Conservation (phyloP, 2,329 filamentous ascomycete genomes). For the Metarhizium robertsii region DNA sequence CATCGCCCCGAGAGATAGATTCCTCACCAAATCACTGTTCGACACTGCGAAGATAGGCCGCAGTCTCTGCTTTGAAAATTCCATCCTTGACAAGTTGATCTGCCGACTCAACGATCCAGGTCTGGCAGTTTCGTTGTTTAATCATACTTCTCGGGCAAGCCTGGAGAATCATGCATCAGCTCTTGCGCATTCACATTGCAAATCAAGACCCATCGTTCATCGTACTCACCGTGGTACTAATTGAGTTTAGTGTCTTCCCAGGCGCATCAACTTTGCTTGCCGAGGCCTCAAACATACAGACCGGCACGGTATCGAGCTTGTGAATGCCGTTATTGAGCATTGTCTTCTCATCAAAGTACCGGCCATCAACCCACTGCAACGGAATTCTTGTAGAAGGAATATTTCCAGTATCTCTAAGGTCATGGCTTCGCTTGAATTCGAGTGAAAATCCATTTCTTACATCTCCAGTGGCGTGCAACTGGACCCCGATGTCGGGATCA, state of each 20-base stretch:
- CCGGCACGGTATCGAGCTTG: slow-evolving; percentile 13
- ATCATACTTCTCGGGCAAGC: slow-evolving; percentile 10
- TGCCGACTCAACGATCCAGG: slow-evolving; percentile 25
- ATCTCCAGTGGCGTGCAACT: slow-evolving; percentile 21
- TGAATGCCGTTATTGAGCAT: slow-evolving; percentile 17
- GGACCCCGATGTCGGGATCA: slow-evolving; percentile 14
- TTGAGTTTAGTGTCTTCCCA: slow-evolving; percentile 9
- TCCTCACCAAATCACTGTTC: slow-evolving; percentile 10
- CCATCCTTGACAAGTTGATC: slow-evolving; percentile 17
- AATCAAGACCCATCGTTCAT: too few species aligned
- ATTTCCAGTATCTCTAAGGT: slow-evolving; percentile 10
- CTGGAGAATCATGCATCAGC: too few species aligned
- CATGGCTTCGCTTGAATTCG: slow-evolving; percentile 18
- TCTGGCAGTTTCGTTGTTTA: slow-evolving; percentile 23
- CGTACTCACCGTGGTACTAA: not conserved
- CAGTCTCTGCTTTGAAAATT: slow-evolving; percentile 16
- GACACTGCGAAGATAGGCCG: slow-evolving; percentile 15
- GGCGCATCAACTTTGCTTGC: slow-evolving; percentile 10
- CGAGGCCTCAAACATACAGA: slow-evolving; percentile 18
- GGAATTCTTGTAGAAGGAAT: slow-evolving; percentile 14
- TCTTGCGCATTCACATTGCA: too few species aligned
- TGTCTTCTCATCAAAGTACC: slow-evolving; percentile 13
- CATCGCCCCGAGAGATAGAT: too few species aligned
- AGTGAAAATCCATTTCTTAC: slow-evolving; percentile 21
- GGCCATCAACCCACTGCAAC: slow-evolving; percentile 20